Percentiles rank a stretch among this genome's conserved stretches.
phyloP scores from a whole-genome alignment of 2,329 filamentous ascomycete species.

The Fusarium ramigenum region DNA sequence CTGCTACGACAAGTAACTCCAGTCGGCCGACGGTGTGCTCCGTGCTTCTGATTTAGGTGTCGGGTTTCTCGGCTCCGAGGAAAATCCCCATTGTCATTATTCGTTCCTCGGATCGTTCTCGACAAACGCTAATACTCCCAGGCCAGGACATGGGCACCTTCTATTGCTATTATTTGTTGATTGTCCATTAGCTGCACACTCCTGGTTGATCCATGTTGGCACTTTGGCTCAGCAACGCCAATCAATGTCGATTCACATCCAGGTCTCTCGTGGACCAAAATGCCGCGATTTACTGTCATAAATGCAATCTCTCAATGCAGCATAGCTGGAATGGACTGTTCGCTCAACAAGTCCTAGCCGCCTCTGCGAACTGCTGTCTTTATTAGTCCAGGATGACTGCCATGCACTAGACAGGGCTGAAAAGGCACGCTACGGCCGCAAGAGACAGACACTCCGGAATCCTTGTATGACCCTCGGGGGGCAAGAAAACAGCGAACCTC shows the following conservation, averaged over 20 bases:
- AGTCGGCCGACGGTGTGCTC: slow-evolving; percentile 36
- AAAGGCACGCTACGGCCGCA: background rate
- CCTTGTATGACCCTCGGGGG: background rate
- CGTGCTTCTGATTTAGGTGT: slow-evolving; percentile 21
- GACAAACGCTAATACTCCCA: slow-evolving; percentile 1
- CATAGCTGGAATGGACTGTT: slow-evolving; percentile 20
- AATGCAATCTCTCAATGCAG: slow-evolving; percentile 5
- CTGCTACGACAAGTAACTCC: slow-evolving; percentile 14
- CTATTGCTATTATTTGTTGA: background rate
- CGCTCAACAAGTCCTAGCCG: background rate
- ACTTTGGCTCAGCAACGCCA: background rate
- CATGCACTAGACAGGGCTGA: slow-evolving; percentile 38
- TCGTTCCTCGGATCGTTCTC: background rate
- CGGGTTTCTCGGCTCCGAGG: slow-evolving; percentile 40
- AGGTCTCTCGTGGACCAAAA: background rate
- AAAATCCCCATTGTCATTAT: slow-evolving; percentile 1
- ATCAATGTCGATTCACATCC: background rate
- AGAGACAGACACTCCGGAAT: background rate
- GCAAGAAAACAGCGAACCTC: no score
- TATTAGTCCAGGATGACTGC: background rate
- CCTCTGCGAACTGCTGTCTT: slow-evolving; percentile 11
- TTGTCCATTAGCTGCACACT: background rate
- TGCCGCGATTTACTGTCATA: slow-evolving; percentile 6
- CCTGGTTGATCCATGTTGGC: background rate
- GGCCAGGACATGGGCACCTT: background rate